Percentiles rank a stretch among this genome's conserved stretches.
Conservation (phyloP, 805 yeast genomes). For the Saccharomycodes ludwigii region DNA sequence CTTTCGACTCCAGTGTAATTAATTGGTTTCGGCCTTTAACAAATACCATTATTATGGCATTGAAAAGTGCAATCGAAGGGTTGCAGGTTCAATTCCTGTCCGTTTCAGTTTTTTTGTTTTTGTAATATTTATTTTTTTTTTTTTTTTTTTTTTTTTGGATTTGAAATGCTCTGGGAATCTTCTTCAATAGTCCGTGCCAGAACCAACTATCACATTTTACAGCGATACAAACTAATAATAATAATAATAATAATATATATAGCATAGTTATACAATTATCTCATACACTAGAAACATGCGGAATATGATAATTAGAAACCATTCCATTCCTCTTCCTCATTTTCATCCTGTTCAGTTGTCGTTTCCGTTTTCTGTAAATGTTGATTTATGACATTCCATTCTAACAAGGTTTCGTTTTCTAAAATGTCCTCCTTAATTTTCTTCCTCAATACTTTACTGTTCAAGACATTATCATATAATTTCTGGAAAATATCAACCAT, state of each 20-base stretch:
- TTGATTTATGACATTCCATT: slow-evolving; percentile 43
- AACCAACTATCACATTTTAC: no score
- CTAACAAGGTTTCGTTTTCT: slow-evolving; percentile 45
- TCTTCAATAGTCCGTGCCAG: no score
- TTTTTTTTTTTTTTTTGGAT: no score
- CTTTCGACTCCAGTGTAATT: slow-evolving; percentile 39
- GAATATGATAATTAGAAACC: slow-evolving; percentile 27
- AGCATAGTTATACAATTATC: no score
- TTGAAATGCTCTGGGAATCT: no score
- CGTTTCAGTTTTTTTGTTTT: slow-evolving; percentile 37
- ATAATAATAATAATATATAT: no score
- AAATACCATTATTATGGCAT: neutral
- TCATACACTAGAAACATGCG: no score
- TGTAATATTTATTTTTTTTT: no score
- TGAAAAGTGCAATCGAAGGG: slow-evolving; percentile 37
- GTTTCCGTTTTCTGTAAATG: slow-evolving; percentile 2
- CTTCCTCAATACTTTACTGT: slow-evolving; percentile 50
- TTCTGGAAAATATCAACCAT: slow-evolving; percentile 51
- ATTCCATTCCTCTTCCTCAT: slow-evolving; percentile 28
- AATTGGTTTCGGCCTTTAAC: slow-evolving; percentile 11
- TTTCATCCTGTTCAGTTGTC: slow-evolving; percentile 15
- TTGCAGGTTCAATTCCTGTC: slow-evolving; percentile 63
- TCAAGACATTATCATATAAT: slow-evolving; percentile 34
- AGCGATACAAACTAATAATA: no score
- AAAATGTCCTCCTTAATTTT: slow-evolving; percentile 57